Base-by-base conservation (phyloP, 2,329 filamentous ascomycete genomes). In the Pseudocercospora macadamiae region DNA sequence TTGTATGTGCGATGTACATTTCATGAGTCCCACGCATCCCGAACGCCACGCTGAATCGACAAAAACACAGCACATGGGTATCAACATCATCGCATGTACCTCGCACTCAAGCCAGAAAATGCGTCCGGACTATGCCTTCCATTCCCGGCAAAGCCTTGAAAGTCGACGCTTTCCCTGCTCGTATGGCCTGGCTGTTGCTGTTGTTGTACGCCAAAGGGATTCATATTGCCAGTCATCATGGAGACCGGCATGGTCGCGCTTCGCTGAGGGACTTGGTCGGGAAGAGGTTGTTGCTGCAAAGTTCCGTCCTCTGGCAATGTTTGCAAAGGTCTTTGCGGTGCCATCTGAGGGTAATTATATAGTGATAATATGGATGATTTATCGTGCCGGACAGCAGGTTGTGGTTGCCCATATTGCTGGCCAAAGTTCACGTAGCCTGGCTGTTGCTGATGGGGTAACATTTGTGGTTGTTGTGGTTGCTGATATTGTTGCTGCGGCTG, bases 81-180 rank as follows among this genome's bases (percentile, higher is more conserved):
- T 32, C 47, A 23, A 34, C 34, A 39, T 69, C 66, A 73, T 63
- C 68, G 64, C 61, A 65, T 67, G 64, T 69, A 80, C 58, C 76
- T 74, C 45, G 88, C 85, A 68, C 88, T 91, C 63, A 93, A 77
- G 51, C 87, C 89, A 2, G 89, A 86, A 80, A 92, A 93, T 12
- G 89, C 89, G 74, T 93, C 89, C 3, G 89, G 89, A 67, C 89
- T 91, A 70, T 92, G 89, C 39, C 89, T 79, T 8, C 89, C 89
- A 66, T 67, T 83, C 56, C 85, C 84, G 73, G 85, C 80, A 37
- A 89, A 83, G 64, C 86, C 81, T 55, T 80, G 84, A 61, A 82
- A 82, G 60, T 80, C 79, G 72, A 90, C 84, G 72, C 89, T 92
- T 70, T 92, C 89, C 49, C 89, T 83, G 68, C 88, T 92, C 14